Percentiles rank a stretch among this genome's conserved stretches.
Conservation (phyloP, 2,329 filamentous ascomycete genomes). For the Ceratocystis cubensis region DNA sequence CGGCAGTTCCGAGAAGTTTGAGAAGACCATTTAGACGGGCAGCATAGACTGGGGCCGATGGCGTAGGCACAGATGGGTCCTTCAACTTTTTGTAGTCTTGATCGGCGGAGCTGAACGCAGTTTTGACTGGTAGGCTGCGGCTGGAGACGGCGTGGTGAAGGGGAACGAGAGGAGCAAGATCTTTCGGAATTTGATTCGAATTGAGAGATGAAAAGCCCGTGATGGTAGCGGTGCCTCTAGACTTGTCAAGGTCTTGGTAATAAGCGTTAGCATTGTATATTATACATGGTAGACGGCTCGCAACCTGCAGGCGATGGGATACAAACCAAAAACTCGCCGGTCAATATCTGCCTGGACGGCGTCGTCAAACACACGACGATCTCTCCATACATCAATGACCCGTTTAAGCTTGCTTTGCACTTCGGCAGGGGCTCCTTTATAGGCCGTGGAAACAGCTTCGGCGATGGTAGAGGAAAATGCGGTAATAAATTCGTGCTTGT, state of each 20-base stretch:
- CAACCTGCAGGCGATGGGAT: slow-evolving; percentile 21
- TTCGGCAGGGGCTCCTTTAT: slow-evolving; percentile 75
- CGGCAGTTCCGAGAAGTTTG: slow-evolving; percentile 75
- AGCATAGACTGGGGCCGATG: slow-evolving; percentile 80
- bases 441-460: slow-evolving; percentile 80
- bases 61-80: slow-evolving; percentile 53
- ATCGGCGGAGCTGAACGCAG: slow-evolving; percentile 56
- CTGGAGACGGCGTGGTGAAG: slow-evolving; percentile 65
- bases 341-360: slow-evolving; percentile 74
- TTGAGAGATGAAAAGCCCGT: slow-evolving; percentile 44
- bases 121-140: slow-evolving; percentile 53
- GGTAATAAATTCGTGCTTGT: slow-evolving; percentile 82
- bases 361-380: slow-evolving; percentile 69
- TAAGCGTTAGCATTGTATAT: background rate
- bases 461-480: slow-evolving; percentile 87
- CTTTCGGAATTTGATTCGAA: slow-evolving; percentile 50
- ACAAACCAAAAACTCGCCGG: slow-evolving; percentile 60
- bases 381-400: slow-evolving; percentile 89
- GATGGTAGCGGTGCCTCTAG: slow-evolving; percentile 38
- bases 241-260: slow-evolving; percentile 48
- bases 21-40: slow-evolving; percentile 81
- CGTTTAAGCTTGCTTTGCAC: slow-evolving; percentile 77
- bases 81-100: slow-evolving; percentile 75
- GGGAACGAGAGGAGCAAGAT: slow-evolving; percentile 63
- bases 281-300: background rate